Conservation (phyloP, 257 asterid genomes). For the Jacaranda copaia region DNA sequence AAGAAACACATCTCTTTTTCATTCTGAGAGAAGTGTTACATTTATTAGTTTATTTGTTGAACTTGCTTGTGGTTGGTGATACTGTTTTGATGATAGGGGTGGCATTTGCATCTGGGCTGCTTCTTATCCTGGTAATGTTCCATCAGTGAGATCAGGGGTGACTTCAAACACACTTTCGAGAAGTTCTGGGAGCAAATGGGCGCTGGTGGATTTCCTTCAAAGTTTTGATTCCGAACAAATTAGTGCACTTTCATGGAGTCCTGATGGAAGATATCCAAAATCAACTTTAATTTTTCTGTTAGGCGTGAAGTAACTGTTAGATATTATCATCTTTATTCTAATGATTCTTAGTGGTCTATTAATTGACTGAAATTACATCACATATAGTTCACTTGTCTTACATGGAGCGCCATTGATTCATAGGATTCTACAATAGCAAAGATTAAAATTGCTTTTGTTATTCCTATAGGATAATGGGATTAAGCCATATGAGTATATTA, state of each 20-base stretch:
- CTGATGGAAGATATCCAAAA: slow-evolving; percentile 94
- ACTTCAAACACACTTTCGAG: slow-evolving; percentile 74
- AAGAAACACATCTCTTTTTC: slow-evolving; percentile 27
- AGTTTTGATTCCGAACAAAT: slow-evolving; percentile 74
- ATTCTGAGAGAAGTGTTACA: background rate
- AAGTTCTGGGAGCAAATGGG: slow-evolving; percentile 83
- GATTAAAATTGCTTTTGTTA: background rate
- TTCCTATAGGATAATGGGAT: background rate
- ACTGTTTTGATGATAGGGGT: slow-evolving; percentile 63
- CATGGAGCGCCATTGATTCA: too few species aligned
- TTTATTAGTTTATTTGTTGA: background rate
- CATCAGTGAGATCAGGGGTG: slow-evolving; percentile 80
- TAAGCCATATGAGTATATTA: background rate
- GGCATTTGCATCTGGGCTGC: slow-evolving; percentile 98
- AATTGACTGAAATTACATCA: slow-evolving; percentile 21
- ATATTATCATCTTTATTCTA: slow-evolving; percentile 16
- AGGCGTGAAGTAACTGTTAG: slow-evolving; percentile 2
- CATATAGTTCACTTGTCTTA: slow-evolving; percentile 1
- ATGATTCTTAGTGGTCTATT: slow-evolving; percentile 11
- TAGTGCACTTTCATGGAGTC: slow-evolving; percentile 96
- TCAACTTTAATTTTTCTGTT: slow-evolving; percentile 14
- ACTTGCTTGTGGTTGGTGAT: slow-evolving; percentile 31
- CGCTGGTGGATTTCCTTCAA: slow-evolving; percentile 86
- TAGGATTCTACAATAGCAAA: too few species aligned
- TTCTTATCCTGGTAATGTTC: slow-evolving; percentile 85